These are phyloP conservation scores for Ophiostoma pallidulum DNA, from an alignment of 2,329 filamentous ascomycete genomes.

Conservation along the genomic window DNA sequence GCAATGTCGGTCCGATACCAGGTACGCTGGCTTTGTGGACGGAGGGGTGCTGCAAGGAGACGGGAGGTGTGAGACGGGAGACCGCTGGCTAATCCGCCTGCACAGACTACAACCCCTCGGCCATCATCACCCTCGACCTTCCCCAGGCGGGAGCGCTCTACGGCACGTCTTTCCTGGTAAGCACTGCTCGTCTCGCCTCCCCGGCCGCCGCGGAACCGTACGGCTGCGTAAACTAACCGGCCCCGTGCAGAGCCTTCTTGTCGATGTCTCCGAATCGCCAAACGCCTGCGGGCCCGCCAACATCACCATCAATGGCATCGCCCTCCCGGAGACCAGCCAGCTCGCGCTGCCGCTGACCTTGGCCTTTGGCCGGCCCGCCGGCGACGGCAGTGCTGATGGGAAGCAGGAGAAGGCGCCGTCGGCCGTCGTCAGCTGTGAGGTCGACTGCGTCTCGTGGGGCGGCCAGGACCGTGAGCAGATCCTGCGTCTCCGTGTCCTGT, in stretches of 20 bases:
- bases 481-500: constrained; percentile 34
- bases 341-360: constrained; percentile 32
- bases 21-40: no score
- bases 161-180: constrained; percentile 19
- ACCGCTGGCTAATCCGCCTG: no score
- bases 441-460: constrained; percentile 35
- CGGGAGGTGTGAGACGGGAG: no score
- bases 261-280: constrained; percentile 36
- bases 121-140: constrained; percentile 20
- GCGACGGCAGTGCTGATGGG: background rate
- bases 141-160: constrained; percentile 12
- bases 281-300: constrained; percentile 38
- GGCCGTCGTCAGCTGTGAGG: constrained; percentile 37
- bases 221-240: background rate
- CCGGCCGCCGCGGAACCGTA: no score
- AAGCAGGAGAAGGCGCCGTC: constrained; percentile 16
- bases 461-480: constrained; percentile 33
- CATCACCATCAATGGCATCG: constrained; percentile 37
- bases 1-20: constrained; percentile 13
- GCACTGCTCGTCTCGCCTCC: no score
- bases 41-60: no score
- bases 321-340: constrained; percentile 33
- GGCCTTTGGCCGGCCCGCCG: constrained; percentile 16
- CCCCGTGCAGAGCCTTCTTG: constrained; percentile 26
- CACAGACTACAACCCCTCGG: constrained; percentile 16